Conservation (phyloP, 257 asterid species). For the Solanum gracilifrons region DNA sequence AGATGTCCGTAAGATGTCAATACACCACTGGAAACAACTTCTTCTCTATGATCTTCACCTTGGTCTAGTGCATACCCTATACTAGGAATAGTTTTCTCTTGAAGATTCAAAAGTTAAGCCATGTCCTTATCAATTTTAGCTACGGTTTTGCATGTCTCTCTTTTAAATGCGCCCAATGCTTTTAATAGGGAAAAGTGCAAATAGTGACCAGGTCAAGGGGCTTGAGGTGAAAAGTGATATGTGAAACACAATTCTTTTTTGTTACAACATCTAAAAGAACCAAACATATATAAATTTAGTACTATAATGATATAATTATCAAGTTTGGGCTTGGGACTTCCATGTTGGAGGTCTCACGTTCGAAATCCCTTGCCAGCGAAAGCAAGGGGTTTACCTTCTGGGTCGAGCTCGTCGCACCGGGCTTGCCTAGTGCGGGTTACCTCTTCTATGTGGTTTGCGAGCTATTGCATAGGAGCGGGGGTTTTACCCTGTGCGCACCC, state of each 20-base stretch:
- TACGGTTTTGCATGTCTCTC: background rate
- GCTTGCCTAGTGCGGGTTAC: too few species aligned
- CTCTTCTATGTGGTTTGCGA: too few species aligned
- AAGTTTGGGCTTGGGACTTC: background rate
- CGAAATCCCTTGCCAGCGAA: too few species aligned
- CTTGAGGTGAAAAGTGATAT: background rate
- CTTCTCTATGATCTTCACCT: background rate
- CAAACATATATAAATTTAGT: background rate
- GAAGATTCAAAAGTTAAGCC: background rate
- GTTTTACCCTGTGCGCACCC: too few species aligned
- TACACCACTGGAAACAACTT: background rate
- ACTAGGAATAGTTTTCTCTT: background rate
- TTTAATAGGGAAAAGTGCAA: background rate
- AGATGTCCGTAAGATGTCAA: background rate
- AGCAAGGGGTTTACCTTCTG: too few species aligned
- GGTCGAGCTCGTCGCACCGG: too few species aligned
- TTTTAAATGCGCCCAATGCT: background rate
- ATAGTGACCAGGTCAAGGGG: background rate
- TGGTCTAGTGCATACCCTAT: background rate
- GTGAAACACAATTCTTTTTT: background rate
- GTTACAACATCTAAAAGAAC: background rate
- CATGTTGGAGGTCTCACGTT: too few species aligned
- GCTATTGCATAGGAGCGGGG: too few species aligned
- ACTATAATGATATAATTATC: background rate
- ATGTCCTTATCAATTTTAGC: background rate